phyloP scores from a whole-genome alignment of 2,329 filamentous ascomycete genomes.

The Arachnomyces sp. region DNA sequence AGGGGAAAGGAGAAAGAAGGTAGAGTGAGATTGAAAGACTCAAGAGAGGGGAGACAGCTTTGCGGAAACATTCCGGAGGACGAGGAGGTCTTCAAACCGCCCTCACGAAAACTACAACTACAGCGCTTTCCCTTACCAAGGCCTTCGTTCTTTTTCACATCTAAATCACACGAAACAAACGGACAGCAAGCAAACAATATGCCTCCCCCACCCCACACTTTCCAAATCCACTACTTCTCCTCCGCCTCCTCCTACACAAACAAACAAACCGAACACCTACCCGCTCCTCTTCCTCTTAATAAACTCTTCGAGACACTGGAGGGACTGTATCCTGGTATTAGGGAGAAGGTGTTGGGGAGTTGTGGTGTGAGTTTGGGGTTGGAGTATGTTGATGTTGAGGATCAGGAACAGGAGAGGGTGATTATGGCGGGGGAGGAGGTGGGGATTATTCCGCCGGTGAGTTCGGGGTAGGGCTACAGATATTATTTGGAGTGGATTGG shows the following conservation, averaged over 20 bases:
- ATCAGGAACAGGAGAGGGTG: conserved; percentile 12
- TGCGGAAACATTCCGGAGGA: not conserved
- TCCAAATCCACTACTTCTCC: conserved; percentile 42
- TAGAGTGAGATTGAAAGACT: too few species aligned
- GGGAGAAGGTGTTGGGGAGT: conserved; percentile 29
- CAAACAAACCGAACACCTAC: conserved; percentile 32
- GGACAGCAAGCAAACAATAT: too few species aligned
- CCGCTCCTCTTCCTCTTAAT: conserved; percentile 33
- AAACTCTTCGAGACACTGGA: conserved; percentile 33
- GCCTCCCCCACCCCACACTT: conserved; percentile 16
- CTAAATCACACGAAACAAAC: conserved; percentile 1
- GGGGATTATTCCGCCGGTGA: conserved; percentile 42
- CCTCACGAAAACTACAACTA: not conserved
- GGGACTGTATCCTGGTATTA: conserved; percentile 34
- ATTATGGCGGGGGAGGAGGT: conserved; percentile 34
- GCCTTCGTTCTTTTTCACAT: not conserved
- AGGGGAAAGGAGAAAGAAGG: too few species aligned
- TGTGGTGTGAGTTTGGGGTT: conserved; percentile 36
- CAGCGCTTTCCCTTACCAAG: not conserved
- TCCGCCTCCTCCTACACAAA: conserved; percentile 34
- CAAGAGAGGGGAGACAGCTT: too few species aligned
- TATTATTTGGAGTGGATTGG: too few species aligned
- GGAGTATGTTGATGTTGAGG: conserved; percentile 37
- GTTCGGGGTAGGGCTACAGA: conserved; percentile 34
- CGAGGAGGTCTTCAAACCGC: not conserved